Percentiles rank a stretch among this genome's conserved stretches.
phyloP scores from a whole-genome alignment of 805 yeast species.

The Candida endomychidarum region DNA sequence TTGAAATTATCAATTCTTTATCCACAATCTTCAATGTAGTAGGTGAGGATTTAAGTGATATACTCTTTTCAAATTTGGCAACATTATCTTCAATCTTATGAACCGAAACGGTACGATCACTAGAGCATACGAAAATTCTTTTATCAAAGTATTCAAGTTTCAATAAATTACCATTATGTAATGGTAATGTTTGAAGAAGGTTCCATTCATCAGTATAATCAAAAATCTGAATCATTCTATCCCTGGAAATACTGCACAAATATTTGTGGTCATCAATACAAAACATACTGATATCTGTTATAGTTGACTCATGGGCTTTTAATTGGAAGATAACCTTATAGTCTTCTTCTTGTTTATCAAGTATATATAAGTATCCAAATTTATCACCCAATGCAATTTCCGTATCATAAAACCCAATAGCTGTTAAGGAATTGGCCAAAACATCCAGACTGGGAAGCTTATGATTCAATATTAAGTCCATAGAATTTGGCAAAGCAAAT shows the following conservation, averaged over 20 bases:
- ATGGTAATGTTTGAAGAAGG: constrained; percentile 57
- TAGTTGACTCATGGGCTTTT: constrained; percentile 52
- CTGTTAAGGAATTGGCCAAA: constrained; percentile 40
- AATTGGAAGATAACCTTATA: constrained; percentile 17
- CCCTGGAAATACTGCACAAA: constrained; percentile 53
- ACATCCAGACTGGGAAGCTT: constrained; percentile 30
- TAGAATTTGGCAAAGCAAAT: constrained; percentile 6
- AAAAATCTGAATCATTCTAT: constrained; percentile 62
- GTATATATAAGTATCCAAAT: constrained; percentile 40
- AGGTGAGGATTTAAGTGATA: constrained; percentile 54
- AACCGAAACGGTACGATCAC: constrained; percentile 60
- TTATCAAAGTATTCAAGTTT: constrained; percentile 31
- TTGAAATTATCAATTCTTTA: constrained; percentile 47
- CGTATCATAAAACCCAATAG: constrained; percentile 33
- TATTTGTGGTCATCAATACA: constrained; percentile 26
- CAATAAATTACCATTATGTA: constrained; percentile 55
- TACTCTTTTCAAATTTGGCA: constrained; percentile 39
- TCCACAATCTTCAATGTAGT: constrained; percentile 37
- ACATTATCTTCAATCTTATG: constrained; percentile 37
- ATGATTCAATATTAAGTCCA: constrained; percentile 13
- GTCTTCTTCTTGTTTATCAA: constrained; percentile 15
- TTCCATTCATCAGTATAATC: constrained; percentile 42
- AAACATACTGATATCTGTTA: constrained; percentile 46
- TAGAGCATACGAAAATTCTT: constrained; percentile 52
- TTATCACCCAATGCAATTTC: constrained; percentile 49